Base-by-base conservation (phyloP, 2,329 filamentous ascomycete genomes). In the Cladosporium velox region DNA sequence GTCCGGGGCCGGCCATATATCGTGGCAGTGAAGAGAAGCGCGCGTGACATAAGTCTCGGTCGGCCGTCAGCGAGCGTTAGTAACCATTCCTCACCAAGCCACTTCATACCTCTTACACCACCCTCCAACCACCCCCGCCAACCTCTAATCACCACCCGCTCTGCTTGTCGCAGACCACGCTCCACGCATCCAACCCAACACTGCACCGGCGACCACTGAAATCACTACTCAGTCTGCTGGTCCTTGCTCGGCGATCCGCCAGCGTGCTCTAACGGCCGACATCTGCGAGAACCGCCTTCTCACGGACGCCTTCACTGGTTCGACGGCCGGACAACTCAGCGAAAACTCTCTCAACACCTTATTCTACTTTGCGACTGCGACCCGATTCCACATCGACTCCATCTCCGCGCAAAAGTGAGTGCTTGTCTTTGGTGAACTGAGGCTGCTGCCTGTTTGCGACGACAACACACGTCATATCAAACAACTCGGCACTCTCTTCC, bases 301-400 rank as follows among this genome's bases (percentile, higher is more conserved):
- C 77, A 74, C 82, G 82, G 86, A 88, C 83, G 81, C 87, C 86
- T 88, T 88, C 73, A 86, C 82, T 88, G 86, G 86, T 87, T 82
- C 60, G 60, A 63, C 61, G 72, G 72, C 70, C 72, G 68, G 68
- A 69, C 66, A 72, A 65, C 66, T 68, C 70, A 73, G 66, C 66
- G 47, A 49, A 62, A 58, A 59, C 51, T 26, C 30, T 55, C 63
- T 41, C 35, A 35, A 63, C 64, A 30, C 64, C 51, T 65, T 54
- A 63, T 58, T 44, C 57, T 62, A 54, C 63, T 68, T 64, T 55
- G 62, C 52, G 49, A 65, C 52, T 59, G 65, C 66, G 61, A 64
- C 61, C n/a, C 68, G 59, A 66, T 61, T 65, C 64, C 58, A 60
- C 61, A 59, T 66, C 64, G 35, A 44, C 57, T 18, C n/a, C 35